These are phyloP conservation scores for Bromus sterilis DNA, from an alignment of 176 grass and related monocot species.

Conservation along the genomic window DNA sequence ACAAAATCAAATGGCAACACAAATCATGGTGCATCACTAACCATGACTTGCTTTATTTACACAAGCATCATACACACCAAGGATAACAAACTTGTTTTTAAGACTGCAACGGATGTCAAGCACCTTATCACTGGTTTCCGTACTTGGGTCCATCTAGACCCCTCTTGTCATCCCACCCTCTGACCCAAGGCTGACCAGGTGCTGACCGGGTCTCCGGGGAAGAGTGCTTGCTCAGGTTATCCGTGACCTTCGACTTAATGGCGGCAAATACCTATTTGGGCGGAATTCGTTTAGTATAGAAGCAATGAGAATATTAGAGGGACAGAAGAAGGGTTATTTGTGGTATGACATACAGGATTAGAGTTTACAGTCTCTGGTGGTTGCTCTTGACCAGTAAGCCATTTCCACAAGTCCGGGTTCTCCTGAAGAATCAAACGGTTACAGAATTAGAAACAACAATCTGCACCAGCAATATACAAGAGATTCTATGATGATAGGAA, in stretches of 20 bases:
- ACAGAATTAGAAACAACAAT: neutral
- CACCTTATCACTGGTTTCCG: conserved; percentile 73
- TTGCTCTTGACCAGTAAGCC: conserved; percentile 86
- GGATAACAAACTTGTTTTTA: neutral
- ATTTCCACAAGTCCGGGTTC: conserved; percentile 96
- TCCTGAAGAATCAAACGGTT: conserved; percentile 50
- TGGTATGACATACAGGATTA: conserved; percentile 54
- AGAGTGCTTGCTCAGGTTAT: conserved; percentile 63
- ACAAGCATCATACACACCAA: neutral
- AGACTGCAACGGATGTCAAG: neutral
- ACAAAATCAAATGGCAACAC: neutral
- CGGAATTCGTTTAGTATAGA: neutral
- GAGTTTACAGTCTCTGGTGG: conserved; percentile 50
- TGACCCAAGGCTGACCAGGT: conserved; percentile 87
- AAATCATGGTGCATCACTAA: neutral
- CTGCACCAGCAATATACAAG: neutral
- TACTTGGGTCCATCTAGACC: conserved; percentile 59
- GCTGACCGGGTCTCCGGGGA: conserved; percentile 66
- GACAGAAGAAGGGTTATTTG: neutral
- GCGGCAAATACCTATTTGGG: conserved; percentile 61
- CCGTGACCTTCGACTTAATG: conserved; percentile 57
- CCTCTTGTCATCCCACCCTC: conserved; percentile 93
- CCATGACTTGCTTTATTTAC: conserved; percentile 25
- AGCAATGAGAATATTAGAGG: neutral
- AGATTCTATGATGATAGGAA: too few species aligned